Conservation (phyloP, 2,329 filamentous ascomycete species). For the Fusarium vanettenii region DNA sequence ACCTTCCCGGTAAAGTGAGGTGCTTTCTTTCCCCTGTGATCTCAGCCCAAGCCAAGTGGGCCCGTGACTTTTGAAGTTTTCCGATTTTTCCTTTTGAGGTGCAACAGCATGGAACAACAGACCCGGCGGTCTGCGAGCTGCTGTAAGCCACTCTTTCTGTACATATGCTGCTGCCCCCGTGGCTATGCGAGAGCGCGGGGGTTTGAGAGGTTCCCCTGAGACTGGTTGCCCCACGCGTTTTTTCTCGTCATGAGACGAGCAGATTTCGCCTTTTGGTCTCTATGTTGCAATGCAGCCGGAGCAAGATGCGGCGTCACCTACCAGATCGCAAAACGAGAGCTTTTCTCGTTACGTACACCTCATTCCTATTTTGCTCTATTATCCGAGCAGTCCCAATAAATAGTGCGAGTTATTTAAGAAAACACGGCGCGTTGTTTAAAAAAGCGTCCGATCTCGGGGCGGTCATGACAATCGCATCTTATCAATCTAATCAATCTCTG, state of each 20-base stretch:
- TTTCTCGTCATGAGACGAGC: constrained; percentile 32
- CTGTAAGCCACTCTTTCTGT: not conserved
- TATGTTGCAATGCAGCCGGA: not conserved
- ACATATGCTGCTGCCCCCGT: not conserved
- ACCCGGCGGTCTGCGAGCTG: constrained; percentile 18
- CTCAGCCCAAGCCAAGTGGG: not conserved
- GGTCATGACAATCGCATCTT: constrained; percentile 34
- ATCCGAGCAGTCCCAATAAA: constrained; percentile 1
- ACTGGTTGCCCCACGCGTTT: constrained; percentile 24
- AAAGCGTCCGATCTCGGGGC: constrained; percentile 30
- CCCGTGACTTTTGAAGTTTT: constrained; percentile 14
- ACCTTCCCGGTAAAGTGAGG: not conserved
- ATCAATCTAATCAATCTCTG: constrained; percentile 40
- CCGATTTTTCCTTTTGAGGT: not conserved
- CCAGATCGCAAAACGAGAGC: not conserved
- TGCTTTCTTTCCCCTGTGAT: not conserved
- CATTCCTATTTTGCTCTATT: not conserved
- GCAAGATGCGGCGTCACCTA: not conserved
- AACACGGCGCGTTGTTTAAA: constrained; percentile 16
- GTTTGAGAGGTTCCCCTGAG: not conserved
- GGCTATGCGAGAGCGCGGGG: not conserved
- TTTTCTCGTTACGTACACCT: constrained; percentile 26
- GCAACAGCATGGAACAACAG: not conserved
- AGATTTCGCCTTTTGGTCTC: constrained; percentile 20
- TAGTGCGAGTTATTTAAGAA: constrained; percentile 26